Base-by-base conservation (phyloP, 805 yeast genomes). In the Blastobotrys chiropterorum region DNA sequence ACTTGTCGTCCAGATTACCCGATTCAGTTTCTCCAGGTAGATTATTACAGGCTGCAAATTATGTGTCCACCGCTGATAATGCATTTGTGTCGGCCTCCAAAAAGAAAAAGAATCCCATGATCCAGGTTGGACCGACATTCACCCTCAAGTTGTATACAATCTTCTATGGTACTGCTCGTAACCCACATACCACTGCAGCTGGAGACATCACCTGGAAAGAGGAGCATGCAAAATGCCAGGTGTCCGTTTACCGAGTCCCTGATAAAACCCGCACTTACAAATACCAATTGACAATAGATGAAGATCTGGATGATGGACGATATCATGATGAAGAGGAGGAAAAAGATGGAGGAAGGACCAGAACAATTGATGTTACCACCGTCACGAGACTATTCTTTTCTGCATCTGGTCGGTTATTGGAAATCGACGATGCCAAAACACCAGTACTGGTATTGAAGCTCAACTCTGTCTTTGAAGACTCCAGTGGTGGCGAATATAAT, bases 151-250 rank as follows among this genome's bases (percentile, higher is more conserved):
- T 78, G 56, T 86, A 79, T 58, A 72, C 86, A 3, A 75, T 86
- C 2, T 86, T 85, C 59, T 57, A 54, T 21, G 59, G 60, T 1
- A 52, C 67, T 2, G 60, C 58, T 6, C 56, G 66, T 6, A 30
- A 50, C 34, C 52, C 53, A 11, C 81, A 81, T 61, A 79, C 81
- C 52, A 75, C 80, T 8, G 62, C 67, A 31, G 70, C 70, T 8
- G 62, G 62, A 15, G 75, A 77, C 49, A 74, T 86, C 2, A 72
- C 79, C 2, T 86, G 95, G 95, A 83, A 82, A 56, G 95, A 86
- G 57, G 82, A 82, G 47, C 78, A 72, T 66, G 82, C 88, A 15
- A 74, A 80, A 51, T 78, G 84, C 34, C 61, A 64, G 50, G 77
- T 80, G 0, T 67, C 66, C 38, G 58, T 85, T 2, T 58, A 61